A percentile compares a stretch with the other conserved stretches of the same genome.
Evolutionary conservation across 2,329 filamentous ascomycete genomes (phyloP).

Genomic region (Seiridium cupressi): DNA sequence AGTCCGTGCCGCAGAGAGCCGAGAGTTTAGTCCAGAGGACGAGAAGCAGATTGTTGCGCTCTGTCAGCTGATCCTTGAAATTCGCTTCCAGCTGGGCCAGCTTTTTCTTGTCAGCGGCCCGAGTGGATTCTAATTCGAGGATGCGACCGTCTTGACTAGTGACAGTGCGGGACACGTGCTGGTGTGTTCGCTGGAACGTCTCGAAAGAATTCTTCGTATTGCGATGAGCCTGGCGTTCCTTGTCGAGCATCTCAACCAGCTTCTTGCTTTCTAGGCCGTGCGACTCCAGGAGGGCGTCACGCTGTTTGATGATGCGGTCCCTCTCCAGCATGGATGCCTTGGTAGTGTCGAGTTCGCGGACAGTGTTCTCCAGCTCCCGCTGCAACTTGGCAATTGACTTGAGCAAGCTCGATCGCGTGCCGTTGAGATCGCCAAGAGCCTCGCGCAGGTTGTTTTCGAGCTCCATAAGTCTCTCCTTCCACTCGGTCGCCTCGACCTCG

Average conservation of each 20-base stretch:
- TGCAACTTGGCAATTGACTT: conserved; percentile 87
- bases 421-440: conserved; percentile 82
- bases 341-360: conserved; percentile 76
- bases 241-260: conserved; percentile 83
- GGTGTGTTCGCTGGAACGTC: conserved; percentile 81
- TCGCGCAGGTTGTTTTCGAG: conserved; percentile 86
- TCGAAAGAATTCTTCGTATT: conserved; percentile 88
- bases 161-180: conserved; percentile 82
- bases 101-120: conserved; percentile 74
- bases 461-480: conserved; percentile 88
- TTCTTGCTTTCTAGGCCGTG: conserved; percentile 84
- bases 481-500: conserved; percentile 85
- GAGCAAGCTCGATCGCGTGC: conserved; percentile 80
- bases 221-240: conserved; percentile 80
- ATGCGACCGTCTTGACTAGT: conserved; percentile 83
- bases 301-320: conserved; percentile 84
- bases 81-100: conserved; percentile 73
- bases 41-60: conserved; percentile 85
- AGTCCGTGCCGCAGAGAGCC: conserved; percentile 83
- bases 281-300: conserved; percentile 83
- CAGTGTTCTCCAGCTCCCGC: conserved; percentile 79
- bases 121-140: conserved; percentile 78
- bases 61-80: conserved; percentile 82
- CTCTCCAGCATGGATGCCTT: conserved; percentile 83
- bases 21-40: conserved; percentile 89